Conservation (phyloP, 1,284 basidiomycete species). For the Cutaneotrichosporon dermatis region DNA sequence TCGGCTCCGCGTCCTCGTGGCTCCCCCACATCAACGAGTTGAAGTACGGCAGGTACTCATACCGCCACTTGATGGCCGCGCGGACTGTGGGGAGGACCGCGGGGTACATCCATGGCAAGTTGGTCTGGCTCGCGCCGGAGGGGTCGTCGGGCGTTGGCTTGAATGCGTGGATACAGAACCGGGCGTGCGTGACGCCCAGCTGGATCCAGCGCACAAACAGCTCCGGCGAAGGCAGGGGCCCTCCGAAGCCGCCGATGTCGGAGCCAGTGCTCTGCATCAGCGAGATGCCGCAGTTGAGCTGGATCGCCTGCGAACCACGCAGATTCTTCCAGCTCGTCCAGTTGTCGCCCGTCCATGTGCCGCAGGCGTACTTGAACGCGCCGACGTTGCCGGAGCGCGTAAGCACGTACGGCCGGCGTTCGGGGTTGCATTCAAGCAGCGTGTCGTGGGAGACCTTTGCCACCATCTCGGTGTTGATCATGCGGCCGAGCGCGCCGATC, state of each 20-base stretch:
- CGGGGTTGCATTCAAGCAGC: constrained; percentile 33
- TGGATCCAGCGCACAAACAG: constrained; percentile 51
- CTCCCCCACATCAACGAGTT: constrained; percentile 50
- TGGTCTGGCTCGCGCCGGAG: constrained; percentile 43
- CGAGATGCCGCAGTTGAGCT: constrained; percentile 47
- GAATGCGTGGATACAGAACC: constrained; percentile 51
- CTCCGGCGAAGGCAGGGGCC: constrained; percentile 48
- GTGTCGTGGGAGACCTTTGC: constrained; percentile 45
- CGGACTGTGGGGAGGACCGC: constrained; percentile 47
- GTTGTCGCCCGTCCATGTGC: constrained; percentile 52
- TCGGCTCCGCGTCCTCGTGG: constrained; percentile 43
- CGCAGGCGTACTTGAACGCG: constrained; percentile 48
- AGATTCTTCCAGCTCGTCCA: constrained; percentile 49
- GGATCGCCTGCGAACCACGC: constrained; percentile 45
- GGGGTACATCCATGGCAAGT: constrained; percentile 52
- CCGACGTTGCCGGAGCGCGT: constrained; percentile 51
- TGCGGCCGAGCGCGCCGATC: constrained; percentile 47
- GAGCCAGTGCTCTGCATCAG: constrained; percentile 42
- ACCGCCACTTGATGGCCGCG: constrained; percentile 48
- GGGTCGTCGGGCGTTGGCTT: constrained; percentile 49
- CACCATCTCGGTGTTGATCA: constrained; percentile 50
- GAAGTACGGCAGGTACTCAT: constrained; percentile 47
- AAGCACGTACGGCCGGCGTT: constrained; percentile 47
- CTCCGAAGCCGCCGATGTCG: constrained; percentile 51
- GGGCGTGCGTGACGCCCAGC: constrained; percentile 45